Conservation (phyloP, 2,329 filamentous ascomycete species). For the Epichloe coenophiala region DNA sequence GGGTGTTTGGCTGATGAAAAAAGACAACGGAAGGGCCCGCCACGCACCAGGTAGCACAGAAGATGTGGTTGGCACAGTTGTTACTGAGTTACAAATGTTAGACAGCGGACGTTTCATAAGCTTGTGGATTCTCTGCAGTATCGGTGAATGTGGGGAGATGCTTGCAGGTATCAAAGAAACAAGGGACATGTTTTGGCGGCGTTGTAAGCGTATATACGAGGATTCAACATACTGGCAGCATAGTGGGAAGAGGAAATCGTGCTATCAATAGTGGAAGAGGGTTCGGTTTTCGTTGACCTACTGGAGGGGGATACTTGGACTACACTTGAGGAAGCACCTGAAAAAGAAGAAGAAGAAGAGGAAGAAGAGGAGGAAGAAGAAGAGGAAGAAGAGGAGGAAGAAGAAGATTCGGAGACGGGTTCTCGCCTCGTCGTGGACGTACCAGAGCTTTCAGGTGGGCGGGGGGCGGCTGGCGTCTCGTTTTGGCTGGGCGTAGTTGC, state of each 20-base stretch:
- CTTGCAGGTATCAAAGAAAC: not conserved
- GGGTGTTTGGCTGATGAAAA: not conserved
- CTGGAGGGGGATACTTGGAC: constrained; percentile 17
- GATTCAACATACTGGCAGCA: constrained; percentile 18
- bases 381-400: constrained; percentile 6
- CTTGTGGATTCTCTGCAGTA: not conserved
- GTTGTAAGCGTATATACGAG: not conserved
- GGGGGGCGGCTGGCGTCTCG: constrained; percentile 1
- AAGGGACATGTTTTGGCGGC: not conserved
- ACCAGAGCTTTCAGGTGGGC: constrained; percentile 11
- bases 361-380: no score
- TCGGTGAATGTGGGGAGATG: not conserved
- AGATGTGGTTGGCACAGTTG: not conserved
- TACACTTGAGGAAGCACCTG: constrained; percentile 14
- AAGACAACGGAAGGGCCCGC: not conserved
- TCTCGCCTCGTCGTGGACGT: constrained; percentile 15
- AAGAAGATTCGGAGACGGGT: constrained; percentile 17
- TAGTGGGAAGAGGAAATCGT: constrained; percentile 5
- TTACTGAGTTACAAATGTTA: constrained; percentile 1
- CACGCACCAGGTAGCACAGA: constrained; percentile 4
- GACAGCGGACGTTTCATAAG: not conserved
- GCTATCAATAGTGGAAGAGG: constrained; percentile 5
- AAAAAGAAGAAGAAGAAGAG: no score
- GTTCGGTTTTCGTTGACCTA: constrained; percentile 12
- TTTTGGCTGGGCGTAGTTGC: constrained; percentile 1